Conservation (phyloP, 2,329 filamentous ascomycete species). For the Xylariaceae sp. region DNA sequence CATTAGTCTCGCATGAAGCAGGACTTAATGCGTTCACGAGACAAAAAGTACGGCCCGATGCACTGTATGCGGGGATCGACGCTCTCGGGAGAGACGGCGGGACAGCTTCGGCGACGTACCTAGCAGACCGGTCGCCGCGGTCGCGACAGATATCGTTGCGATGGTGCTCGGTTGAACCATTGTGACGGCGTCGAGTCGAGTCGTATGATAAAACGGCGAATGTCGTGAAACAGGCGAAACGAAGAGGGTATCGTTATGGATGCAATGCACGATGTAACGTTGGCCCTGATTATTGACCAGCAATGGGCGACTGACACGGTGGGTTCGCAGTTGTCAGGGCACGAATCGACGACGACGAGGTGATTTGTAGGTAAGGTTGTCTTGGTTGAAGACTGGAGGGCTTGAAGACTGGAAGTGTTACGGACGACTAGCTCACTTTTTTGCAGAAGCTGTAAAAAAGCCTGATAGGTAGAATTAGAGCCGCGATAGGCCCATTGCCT, state of each 20-base stretch:
- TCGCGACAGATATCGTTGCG: constrained; percentile 57
- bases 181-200: constrained; percentile 17
- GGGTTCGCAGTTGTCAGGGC: too few species aligned
- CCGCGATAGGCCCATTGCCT: too few species aligned
- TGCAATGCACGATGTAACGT: background rate
- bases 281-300: too few species aligned
- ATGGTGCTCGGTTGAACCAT: constrained; percentile 50
- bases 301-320: too few species aligned
- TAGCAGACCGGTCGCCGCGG: constrained; percentile 53
- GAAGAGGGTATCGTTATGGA: background rate
- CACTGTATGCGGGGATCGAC: background rate
- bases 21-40: background rate
- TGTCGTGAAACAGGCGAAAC: background rate
- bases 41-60: background rate
- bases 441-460: too few species aligned
- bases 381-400: background rate
- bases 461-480: too few species aligned
- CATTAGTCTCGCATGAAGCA: background rate
- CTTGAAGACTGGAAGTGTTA: background rate
- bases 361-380: too few species aligned
- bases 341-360: too few species aligned
- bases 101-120: constrained; percentile 41
- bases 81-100: background rate
- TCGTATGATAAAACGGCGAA: background rate
- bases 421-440: too few species aligned